Conservation (phyloP, 495 filamentous ascomycete genomes). For the Penicillium atrosanguineum region DNA sequence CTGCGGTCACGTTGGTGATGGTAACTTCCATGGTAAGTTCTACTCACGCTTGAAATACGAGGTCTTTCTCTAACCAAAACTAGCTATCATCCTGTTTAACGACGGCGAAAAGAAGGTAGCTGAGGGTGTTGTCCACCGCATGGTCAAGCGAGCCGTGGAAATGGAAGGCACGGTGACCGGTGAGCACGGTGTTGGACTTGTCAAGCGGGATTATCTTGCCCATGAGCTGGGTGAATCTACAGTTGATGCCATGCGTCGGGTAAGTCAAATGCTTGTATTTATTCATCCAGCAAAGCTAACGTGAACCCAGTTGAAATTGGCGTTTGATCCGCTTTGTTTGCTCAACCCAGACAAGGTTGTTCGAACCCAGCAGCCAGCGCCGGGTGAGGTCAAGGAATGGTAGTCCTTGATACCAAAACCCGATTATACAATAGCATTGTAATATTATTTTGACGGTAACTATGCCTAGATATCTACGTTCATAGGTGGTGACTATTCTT, state of each 20-base stretch:
- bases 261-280: constrained; percentile 32
- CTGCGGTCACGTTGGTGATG: constrained; percentile 68
- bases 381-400: constrained; percentile 44
- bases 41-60: background rate
- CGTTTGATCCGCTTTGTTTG: constrained; percentile 62
- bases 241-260: constrained; percentile 63
- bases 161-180: constrained; percentile 65
- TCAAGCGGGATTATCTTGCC: constrained; percentile 59
- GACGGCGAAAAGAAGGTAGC: constrained; percentile 50
- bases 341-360: constrained; percentile 70
- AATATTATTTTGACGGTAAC: background rate
- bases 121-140: constrained; percentile 53
- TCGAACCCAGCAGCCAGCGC: constrained; percentile 39
- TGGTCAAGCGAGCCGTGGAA: constrained; percentile 62
- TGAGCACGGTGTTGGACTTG: constrained; percentile 61
- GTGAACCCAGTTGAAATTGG: constrained; percentile 55
- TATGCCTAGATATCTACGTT: background rate
- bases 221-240: constrained; percentile 55
- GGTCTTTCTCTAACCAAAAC: constrained; percentile 1
- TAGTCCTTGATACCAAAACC: constrained; percentile 12
- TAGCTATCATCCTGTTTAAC: constrained; percentile 57
- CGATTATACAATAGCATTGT: background rate
- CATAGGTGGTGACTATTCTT: background rate
- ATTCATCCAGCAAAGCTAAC: constrained; percentile 10
- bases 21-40: constrained; percentile 59